Evolutionary conservation across 1,139 yeast genomes (phyloP), one percentile per base, ranked within the genome.

Genomic region (Scheffersomyces lignicola): DNA sequence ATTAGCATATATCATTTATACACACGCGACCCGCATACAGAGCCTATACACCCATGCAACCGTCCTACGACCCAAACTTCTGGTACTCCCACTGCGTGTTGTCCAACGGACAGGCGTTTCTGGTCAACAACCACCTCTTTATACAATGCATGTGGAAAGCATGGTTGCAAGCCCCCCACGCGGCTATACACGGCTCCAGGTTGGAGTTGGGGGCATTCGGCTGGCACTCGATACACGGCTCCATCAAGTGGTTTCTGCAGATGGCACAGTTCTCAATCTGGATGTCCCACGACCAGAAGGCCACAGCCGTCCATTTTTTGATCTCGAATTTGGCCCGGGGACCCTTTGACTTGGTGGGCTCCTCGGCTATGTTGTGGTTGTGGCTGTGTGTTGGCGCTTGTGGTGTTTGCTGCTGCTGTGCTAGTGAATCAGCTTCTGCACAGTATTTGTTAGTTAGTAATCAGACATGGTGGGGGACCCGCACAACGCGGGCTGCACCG

Each of bases 271-370:
- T 89, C 49, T 94, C 98, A 40, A 92, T 95, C 34, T 83, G 94
- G 41, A 89, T 86, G 62, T 88, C 97, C 98, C 98, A 94, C 1
- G 97, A 89, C 99, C 99, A 94, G 56, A 92, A 89, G 12, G 98
- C 97, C 35, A 94, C 98, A 0, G 98, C 97, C 11, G 96, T 89
- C 98, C 98, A 92, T 69, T 71, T 71, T 51, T 69, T 71, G 17
- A 71, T 75, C 44, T 71, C 77, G 40, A 71, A 71, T 38, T 66
- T 58, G 34, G 67, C 68, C 39, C 68, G 68, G 24, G 37, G 14
- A 24, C 35, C 29, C 27, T 40, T 32, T 16, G 37, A 13, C 20
- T 33, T 18, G 20, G 30, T 29, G 11, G 40, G 20, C 28, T 39
- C 39, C 26, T 33, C 34, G 11, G 26, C 23, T 21, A 31, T 24